Evolutionary conservation across 305 asterid genomes (phyloP), one percentile per base, ranked within the genome.

Genomic region (Petunia hybrid): DNA sequence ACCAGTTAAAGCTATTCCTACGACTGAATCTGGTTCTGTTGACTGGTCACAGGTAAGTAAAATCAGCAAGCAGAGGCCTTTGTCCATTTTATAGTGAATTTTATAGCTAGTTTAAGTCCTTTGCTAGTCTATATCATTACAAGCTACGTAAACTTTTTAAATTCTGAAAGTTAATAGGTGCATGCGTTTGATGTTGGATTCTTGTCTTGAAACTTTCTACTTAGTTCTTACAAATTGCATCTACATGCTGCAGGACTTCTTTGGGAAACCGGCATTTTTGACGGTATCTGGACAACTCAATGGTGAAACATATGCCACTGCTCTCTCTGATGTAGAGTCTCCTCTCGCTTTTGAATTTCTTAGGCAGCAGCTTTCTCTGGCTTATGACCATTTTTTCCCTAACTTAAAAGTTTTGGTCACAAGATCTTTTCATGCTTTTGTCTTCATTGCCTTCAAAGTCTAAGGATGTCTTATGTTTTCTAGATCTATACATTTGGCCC

Each of bases 401-500:
- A 36, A 53, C 78, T 51, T 73, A 4, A 73, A 7, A 42, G n/a
- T n/a, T 61, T 82, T 7, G 45, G 64, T 6, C 65, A 80, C 71
- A 79, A 36, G 76, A 80, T 76, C 79, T 39, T 66, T 76, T 41
- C 80, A 78, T 48, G 12, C 39, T 69, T 43, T 76, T 78, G 3
- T 57, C 41, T 67, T 69, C 48, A 36, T 73, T 57, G 64, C 35
- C 22, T 77, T 82, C 75, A 42, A 81, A 71, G 59, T 82, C 79
- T 86, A 70, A 84, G 55, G 45, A 65, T 43, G 8, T 60, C 64
- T 53, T 85, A 69, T 80, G 81, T 82, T 42, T 59, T 83, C 59
- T 92, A 94, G 99, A 97, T 97, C 71, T 97, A 97, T 89, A 94
- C 99, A 45, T 97, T 97, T 88, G 99, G 99, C 84, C 99, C 99